A percentile compares a stretch with the other conserved stretches of the same genome.
These are phyloP conservation scores for Tetrapyrgos nigripes DNA, from an alignment of 1,284 basidiomycete genomes.

Conservation along the genomic window DNA sequence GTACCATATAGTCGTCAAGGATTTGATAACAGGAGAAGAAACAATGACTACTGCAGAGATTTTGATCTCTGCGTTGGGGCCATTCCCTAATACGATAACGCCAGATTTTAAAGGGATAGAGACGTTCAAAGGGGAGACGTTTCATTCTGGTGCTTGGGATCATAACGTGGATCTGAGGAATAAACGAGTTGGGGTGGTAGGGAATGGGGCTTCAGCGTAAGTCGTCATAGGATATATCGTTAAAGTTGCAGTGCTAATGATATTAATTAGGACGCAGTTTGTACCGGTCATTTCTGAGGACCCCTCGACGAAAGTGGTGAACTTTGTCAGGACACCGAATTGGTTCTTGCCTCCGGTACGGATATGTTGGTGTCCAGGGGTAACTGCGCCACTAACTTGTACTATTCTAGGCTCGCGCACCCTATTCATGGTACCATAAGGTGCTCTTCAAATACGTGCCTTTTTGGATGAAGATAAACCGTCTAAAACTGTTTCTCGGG, in stretches of 20 bases:
- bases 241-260: neutral
- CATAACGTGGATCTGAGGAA: slow-evolving; percentile 42
- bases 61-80: slow-evolving; percentile 53
- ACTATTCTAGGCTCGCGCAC: slow-evolving; percentile 33
- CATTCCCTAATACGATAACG: slow-evolving; percentile 45
- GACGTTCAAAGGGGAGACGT: slow-evolving; percentile 49
- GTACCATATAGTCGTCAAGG: slow-evolving; percentile 41
- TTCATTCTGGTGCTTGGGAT: slow-evolving; percentile 58
- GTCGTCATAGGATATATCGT: slow-evolving; percentile 41
- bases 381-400: too few relatives aligned
- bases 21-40: slow-evolving; percentile 32
- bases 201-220: slow-evolving; percentile 57
- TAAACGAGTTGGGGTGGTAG: slow-evolving; percentile 55
- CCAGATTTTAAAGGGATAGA: slow-evolving; percentile 45
- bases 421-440: slow-evolving; percentile 36
- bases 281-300: slow-evolving; percentile 50
- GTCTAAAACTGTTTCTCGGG: slow-evolving; percentile 36
- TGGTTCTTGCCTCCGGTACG: slow-evolving; percentile 51
- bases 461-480: slow-evolving; percentile 40
- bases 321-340: slow-evolving; percentile 53
- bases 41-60: slow-evolving; percentile 34
- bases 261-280: slow-evolving; percentile 45
- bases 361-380: too few relatives aligned
- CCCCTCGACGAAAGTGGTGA: slow-evolving; percentile 43
- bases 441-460: slow-evolving; percentile 49